phyloP scores from a whole-genome alignment of 2,329 filamentous ascomycete genomes.

The Alternaria burnsii region DNA sequence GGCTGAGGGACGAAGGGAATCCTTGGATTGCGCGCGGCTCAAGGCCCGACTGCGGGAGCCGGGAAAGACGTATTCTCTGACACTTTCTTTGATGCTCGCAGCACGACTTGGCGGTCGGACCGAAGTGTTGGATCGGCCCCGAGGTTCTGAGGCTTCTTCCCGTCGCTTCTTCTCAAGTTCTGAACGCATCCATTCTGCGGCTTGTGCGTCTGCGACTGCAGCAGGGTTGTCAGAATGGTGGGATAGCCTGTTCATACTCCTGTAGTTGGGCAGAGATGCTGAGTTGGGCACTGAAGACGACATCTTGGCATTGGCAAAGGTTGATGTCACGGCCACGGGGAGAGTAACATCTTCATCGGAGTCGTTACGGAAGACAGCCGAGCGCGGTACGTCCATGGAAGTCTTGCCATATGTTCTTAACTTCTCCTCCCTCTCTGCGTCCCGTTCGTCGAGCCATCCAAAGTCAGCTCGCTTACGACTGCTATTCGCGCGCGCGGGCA shows the following conservation, averaged over 20 bases:
- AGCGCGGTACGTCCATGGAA: constrained; percentile 28
- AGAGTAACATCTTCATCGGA: constrained; percentile 52
- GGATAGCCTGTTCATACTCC: constrained; percentile 40
- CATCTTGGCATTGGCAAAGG: constrained; percentile 49
- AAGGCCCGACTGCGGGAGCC: constrained; percentile 36
- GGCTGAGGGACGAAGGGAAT: constrained; percentile 37
- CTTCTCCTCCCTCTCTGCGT: constrained; percentile 36
- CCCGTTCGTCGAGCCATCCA: constrained; percentile 30
- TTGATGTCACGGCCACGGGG: constrained; percentile 54
- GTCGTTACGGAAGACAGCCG: constrained; percentile 30
- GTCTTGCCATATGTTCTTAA: constrained; percentile 32
- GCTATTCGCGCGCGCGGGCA: constrained; percentile 43
- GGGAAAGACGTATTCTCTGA: constrained; percentile 55
- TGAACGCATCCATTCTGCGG: constrained; percentile 56
- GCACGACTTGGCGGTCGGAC: constrained; percentile 46
- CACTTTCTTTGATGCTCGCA: constrained; percentile 50
- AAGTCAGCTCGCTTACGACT: constrained; percentile 44
- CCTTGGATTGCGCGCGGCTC: constrained; percentile 47
- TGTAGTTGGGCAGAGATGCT: constrained; percentile 48
- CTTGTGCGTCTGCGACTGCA: constrained; percentile 50
- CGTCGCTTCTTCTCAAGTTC: constrained; percentile 55
- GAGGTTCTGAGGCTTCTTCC: constrained; percentile 32
- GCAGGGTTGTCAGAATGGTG: constrained; percentile 46
- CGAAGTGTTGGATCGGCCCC: constrained; percentile 29
- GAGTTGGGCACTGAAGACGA: constrained; percentile 55